Conservation (phyloP, 345 rosid species). For the Melaleuca quinquenervia region DNA sequence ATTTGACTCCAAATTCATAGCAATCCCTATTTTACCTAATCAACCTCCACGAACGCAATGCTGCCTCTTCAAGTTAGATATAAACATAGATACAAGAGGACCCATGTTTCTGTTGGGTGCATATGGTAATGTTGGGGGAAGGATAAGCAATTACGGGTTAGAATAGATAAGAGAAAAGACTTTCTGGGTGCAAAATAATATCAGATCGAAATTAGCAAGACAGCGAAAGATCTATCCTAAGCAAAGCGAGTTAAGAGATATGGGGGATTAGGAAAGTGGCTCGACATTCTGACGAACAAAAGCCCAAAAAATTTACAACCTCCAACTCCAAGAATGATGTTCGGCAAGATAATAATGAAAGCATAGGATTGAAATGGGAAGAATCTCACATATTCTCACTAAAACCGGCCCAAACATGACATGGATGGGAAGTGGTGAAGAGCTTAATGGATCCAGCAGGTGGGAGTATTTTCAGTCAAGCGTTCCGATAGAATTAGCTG, state of each 20-base stretch:
- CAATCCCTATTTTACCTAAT: neutral
- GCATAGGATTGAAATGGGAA: neutral
- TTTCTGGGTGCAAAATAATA: neutral
- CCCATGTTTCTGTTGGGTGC: neutral
- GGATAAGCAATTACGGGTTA: neutral
- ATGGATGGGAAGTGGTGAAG: neutral
- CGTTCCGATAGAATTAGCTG: neutral
- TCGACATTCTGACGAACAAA: neutral
- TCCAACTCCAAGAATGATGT: neutral
- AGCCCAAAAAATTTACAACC: neutral
- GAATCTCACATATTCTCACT: neutral
- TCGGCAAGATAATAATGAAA: neutral
- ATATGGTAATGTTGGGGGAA: neutral
- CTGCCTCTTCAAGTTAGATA: neutral
- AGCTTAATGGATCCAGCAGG: neutral
- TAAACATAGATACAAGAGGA: neutral
- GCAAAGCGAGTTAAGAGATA: neutral
- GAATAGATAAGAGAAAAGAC: neutral
- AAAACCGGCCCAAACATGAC: neutral
- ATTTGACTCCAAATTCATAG: neutral
- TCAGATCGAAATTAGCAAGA: neutral
- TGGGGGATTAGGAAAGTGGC: neutral
- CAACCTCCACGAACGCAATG: neutral
- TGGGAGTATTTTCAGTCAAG: neutral
- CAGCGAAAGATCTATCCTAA: neutral